A percentile compares a stretch with the other conserved stretches of the same genome.
Conservation (phyloP, 169 alveolate genomes). For the Plasmodium knowlesi region DNA sequence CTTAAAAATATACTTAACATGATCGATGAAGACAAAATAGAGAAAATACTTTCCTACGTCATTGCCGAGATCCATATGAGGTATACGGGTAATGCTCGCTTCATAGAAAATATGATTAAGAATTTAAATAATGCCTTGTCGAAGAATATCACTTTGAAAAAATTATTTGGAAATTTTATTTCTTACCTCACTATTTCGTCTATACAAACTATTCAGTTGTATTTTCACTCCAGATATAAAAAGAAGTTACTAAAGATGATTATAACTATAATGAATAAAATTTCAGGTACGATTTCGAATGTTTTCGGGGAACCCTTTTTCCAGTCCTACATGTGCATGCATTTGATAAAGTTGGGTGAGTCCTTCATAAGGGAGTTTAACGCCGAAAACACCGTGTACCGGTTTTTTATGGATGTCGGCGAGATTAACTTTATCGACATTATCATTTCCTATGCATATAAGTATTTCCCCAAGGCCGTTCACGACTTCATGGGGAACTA, state of each 20-base stretch:
- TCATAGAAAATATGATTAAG: conserved; percentile 56
- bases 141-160: conserved; percentile 38
- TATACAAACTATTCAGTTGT: conserved; percentile 47
- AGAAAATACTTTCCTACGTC: conserved; percentile 2
- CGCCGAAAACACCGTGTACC: conserved; percentile 53
- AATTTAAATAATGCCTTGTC: conserved; percentile 36
- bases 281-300: conserved; percentile 47
- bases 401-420: conserved; percentile 56
- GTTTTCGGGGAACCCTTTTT: conserved; percentile 49
- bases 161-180: conserved; percentile 55
- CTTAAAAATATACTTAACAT: conserved; percentile 55
- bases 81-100: conserved; percentile 37
- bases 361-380: conserved; percentile 61
- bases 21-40: conserved; percentile 35
- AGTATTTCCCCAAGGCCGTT: conserved; percentile 36
- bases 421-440: conserved; percentile 45
- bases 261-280: conserved; percentile 20
- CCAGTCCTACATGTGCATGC: conserved; percentile 61
- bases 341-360: conserved; percentile 37
- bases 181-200: conserved; percentile 70
- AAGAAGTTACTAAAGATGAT: conserved; percentile 22
- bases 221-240: conserved; percentile 59
- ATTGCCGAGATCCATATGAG: conserved; percentile 52
- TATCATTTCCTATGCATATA: conserved; percentile 34
- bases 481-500: conserved; percentile 21